Conservation (phyloP, 768 basidiomycete genomes). For the Termitomyces eurrhizus region DNA sequence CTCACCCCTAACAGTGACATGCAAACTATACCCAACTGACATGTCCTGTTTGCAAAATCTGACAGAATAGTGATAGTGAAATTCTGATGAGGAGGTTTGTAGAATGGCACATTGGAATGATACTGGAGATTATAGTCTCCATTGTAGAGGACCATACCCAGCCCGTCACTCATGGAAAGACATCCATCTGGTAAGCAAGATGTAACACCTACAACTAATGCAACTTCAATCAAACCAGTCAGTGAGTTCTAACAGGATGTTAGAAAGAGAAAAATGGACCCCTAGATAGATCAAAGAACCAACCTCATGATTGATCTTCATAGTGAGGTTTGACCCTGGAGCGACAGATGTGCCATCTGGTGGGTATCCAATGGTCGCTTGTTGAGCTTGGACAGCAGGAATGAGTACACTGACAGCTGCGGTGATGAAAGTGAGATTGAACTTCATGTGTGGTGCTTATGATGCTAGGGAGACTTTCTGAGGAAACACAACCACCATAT, state of each 20-base stretch:
- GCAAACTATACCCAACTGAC: conserved; percentile 33
- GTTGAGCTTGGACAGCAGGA: conserved; percentile 36
- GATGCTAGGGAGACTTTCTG: background rate
- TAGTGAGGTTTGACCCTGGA: conserved; percentile 34
- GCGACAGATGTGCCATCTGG: conserved; percentile 26
- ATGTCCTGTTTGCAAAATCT: conserved; percentile 22
- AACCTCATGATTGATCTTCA: conserved; percentile 48
- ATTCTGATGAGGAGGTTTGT: conserved; percentile 38
- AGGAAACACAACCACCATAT: background rate
- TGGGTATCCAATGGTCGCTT: conserved; percentile 37
- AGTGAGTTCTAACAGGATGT: conserved; percentile 27
- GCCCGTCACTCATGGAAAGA: conserved; percentile 17
- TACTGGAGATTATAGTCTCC: conserved; percentile 38
- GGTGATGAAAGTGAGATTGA: background rate
- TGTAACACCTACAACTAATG: conserved; percentile 39
- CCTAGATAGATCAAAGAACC: conserved; percentile 12
- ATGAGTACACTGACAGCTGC: conserved; percentile 22
- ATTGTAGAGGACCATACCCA: conserved; percentile 45
- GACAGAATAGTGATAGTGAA: conserved; percentile 39
- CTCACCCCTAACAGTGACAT: conserved; percentile 38
- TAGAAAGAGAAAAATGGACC: background rate
- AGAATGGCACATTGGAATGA: conserved; percentile 14
- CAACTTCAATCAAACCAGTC: conserved; percentile 38
- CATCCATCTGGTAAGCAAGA: conserved; percentile 28
- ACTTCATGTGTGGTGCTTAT: background rate